Percentiles rank a stretch among this genome's conserved stretches.
phyloP scores from a whole-genome alignment of 805 yeast species.

The Ogataea parapolymorpha region DNA sequence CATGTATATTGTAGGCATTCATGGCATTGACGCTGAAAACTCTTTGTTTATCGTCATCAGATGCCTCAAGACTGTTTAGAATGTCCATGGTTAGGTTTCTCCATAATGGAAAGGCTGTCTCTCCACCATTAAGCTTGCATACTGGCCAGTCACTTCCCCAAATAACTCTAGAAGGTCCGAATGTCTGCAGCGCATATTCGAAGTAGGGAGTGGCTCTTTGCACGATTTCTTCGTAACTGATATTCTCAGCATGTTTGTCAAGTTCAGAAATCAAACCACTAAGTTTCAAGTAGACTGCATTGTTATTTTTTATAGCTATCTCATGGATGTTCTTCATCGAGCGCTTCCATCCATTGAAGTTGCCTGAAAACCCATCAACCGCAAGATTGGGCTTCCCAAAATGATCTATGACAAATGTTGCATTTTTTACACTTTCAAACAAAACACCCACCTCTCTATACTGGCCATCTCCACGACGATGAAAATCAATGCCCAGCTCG shows the following conservation, averaged over 20 bases:
- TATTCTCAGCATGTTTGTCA: not conserved
- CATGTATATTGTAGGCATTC: not conserved
- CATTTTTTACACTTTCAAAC: constrained; percentile 26
- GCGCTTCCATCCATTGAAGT: constrained; percentile 23
- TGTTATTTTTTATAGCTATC: not conserved
- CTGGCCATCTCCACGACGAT: constrained; percentile 38
- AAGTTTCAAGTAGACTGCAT: constrained; percentile 10
- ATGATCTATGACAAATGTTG: constrained; percentile 40
- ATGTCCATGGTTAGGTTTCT: not conserved
- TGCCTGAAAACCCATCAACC: not conserved
- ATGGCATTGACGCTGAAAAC: not conserved
- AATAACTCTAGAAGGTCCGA: constrained; percentile 37
- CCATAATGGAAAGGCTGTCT: not conserved
- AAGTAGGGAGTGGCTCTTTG: constrained; percentile 34
- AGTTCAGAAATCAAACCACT: constrained; percentile 16
- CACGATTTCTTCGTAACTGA: constrained; percentile 9
- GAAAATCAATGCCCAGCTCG: constrained; percentile 43
- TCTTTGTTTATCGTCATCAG: not conserved
- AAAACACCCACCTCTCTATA: constrained; percentile 35
- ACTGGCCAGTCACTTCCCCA: constrained; percentile 1
- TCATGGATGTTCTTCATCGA: constrained; percentile 21
- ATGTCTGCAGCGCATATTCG: constrained; percentile 35
- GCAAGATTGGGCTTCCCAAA: constrained; percentile 39
- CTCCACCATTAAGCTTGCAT: not conserved
- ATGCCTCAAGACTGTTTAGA: not conserved